These are phyloP conservation scores for Trichocladium uniseriatum DNA, from an alignment of 495 filamentous ascomycete species.

Conservation along the genomic window DNA sequence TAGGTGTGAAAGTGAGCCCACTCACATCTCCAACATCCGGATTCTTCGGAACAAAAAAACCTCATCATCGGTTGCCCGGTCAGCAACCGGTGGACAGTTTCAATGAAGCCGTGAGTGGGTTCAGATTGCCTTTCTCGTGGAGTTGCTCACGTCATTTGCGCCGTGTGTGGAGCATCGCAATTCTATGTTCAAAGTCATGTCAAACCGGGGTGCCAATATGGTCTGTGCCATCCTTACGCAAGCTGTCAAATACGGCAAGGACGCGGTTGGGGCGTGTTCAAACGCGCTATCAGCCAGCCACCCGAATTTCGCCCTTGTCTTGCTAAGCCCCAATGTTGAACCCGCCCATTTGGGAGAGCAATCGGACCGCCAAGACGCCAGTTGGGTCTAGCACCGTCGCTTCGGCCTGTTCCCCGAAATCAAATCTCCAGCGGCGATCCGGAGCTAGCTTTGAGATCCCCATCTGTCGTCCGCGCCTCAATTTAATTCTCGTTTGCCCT, in stretches of 20 bases:
- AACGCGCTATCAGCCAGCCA: slow-evolving; percentile 1
- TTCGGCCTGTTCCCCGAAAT: slow-evolving; percentile 9
- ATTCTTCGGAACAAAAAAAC: no score
- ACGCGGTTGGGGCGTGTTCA: neutral
- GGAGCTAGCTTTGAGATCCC: neutral
- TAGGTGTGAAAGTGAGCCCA: no score
- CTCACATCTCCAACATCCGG: no score
- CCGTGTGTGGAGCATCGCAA: slow-evolving; percentile 2
- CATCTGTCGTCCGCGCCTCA: slow-evolving; percentile 2
- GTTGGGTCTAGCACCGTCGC: neutral
- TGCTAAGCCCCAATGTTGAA: neutral
- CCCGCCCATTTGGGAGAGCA: slow-evolving; percentile 1
- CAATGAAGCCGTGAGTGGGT: neutral
- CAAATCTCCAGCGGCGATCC: slow-evolving; percentile 14
- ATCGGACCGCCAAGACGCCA: slow-evolving; percentile 6
- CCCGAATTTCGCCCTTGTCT: neutral
- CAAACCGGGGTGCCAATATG: neutral
- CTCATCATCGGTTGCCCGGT: no score
- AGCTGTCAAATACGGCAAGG: neutral
- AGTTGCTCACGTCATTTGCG: slow-evolving; percentile 3
- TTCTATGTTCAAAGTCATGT: neutral
- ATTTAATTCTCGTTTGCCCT: slow-evolving; percentile 11
- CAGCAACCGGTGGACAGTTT: no score
- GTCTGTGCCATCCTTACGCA: neutral
- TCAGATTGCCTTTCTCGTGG: neutral